Evolutionary conservation across 2,329 filamentous ascomycete genomes (phyloP).

Genomic region (Aureobasidium sp.): DNA sequence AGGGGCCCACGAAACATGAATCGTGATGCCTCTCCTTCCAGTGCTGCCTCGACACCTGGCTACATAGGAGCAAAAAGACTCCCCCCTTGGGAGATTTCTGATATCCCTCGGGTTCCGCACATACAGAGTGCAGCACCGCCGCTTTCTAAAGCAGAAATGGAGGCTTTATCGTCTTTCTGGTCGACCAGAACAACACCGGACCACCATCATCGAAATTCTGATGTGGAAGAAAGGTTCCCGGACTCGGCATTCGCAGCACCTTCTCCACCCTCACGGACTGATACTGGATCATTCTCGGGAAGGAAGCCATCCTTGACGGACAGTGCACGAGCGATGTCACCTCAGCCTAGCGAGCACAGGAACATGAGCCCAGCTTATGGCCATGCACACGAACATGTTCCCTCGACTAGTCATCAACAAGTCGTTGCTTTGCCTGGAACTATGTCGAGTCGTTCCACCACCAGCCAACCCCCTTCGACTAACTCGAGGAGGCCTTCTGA

Average conservation of each 20-base stretch:
- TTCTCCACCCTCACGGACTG: not conserved
- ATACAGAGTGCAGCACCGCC: not conserved
- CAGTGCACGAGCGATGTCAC: not conserved
- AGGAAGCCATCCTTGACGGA: not conserved
- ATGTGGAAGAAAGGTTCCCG: not conserved
- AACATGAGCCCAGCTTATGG: not conserved
- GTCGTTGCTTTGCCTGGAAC: constrained; percentile 6
- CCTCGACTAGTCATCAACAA: not conserved
- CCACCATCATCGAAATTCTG: not conserved
- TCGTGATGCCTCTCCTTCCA: not conserved
- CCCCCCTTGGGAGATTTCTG: not conserved
- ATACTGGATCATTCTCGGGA: not conserved
- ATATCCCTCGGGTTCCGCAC: not conserved
- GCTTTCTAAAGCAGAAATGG: not conserved
- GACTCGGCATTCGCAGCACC: not conserved
- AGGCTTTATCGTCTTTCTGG: not conserved
- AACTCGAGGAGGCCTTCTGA: not conserved
- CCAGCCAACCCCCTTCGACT: not conserved
- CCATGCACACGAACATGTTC: not conserved
- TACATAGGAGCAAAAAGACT: not conserved
- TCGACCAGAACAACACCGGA: not conserved
- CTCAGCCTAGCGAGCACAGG: not conserved
- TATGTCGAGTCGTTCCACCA: constrained; percentile 1
- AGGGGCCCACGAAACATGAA: not conserved
- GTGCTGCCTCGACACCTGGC: not conserved